Base-by-base conservation (phyloP, 139 green algal species). In the Yamagishiella unicocca region DNA sequence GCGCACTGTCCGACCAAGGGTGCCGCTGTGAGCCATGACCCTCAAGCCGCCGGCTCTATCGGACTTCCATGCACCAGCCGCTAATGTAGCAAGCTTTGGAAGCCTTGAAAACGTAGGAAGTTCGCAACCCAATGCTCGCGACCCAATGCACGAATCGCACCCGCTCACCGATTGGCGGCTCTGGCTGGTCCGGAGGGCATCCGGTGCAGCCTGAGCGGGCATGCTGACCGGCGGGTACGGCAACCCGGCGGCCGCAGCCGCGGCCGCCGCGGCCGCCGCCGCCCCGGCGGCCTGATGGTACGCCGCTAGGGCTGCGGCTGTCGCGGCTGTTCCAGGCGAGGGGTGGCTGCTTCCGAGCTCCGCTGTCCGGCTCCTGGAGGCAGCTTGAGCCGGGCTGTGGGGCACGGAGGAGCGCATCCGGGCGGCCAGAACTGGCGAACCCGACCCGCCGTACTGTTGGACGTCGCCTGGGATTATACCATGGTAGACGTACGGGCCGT, bases 401-500 rank as follows among this genome's bases (percentile, higher is more conserved):
- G 66, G 19, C 31, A 74, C 25, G 21, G 66, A 74, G 33, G 66
- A 19, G 31, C 37, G 66, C 66, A 74, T 43, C 12, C 21, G 29
- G n/a, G 62, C 31, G 27, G 19, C 19, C 6, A n/a, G n/a, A n/a
- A n/a, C n/a, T n/a, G n/a, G 64, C 31, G 33, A 33, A 8, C 33
- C 33, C 53, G 19, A 55, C 54, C 54, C 53, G 54, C 17, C 14
- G 27, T 82, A 27, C 74, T 46, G 46, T 33, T 43, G 14, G 35
- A 29, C 78, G 33, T 46, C 40, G 1, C 67, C 25, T 21, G 84
- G 84, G 7, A 79, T 6, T 12, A 89, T 50, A 42, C 80, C 61
- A 10, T 84, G 61, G 64, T 84, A 89, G 7, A 89, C 74, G 73
- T 89, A 89, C n/a, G 85, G 62, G 4, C 75, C 85, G 37, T 61